Base-by-base conservation (phyloP, 1,139 yeast species). In the Blastobotrys raffinosifermentans region DNA sequence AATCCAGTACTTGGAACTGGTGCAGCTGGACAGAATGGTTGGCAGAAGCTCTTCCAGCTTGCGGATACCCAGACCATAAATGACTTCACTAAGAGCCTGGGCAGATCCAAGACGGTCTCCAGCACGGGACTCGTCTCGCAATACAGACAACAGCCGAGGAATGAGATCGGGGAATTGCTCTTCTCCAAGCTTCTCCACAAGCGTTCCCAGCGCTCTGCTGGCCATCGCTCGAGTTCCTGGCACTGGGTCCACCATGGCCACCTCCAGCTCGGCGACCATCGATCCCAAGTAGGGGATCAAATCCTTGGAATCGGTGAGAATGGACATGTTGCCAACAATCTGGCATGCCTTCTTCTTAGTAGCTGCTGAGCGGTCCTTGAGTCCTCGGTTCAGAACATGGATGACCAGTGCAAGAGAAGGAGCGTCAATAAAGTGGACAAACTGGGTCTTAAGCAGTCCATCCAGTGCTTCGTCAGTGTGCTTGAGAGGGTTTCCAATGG, bases 31-130 rank as follows among this genome's bases (percentile, higher is more conserved):
- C 51, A 91, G 70, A 47, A 93, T 81, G 2, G 70, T 61, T 26
- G 99, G 98, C 45, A 93, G 66, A 53, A 89, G 64, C 51, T 87
- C 96, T 50, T 91, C 98, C 59, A 93, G 71, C 55, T 86, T 87
- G 46, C 77, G 66, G 37, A 86, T 64, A 51, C 98, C 98, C 43
- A 93, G 72, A 46, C 98, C 98, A 53, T 86, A 79, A 39, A 87
- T 73, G 47, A 91, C 95, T 63, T 93, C 99, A 19, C 96, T 78
- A 45, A 91, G 72, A 1, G 96, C 98, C 66, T 93, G 98, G 0
- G 98, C 98, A 40, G 96, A 83, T 43, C 99, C 99, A 47, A 91
- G 73, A 51, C 96, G 77, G 57, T 93, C 97, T 44, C 97, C 96
- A 13, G 87, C 74, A 53, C 77, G 80, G n/a, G 71, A 50, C 47